Evolutionary conservation across 2,329 filamentous ascomycete species (phyloP), one percentile per base, ranked within the genome.

Genomic region (Chaetoscypha palmicola): DNA sequence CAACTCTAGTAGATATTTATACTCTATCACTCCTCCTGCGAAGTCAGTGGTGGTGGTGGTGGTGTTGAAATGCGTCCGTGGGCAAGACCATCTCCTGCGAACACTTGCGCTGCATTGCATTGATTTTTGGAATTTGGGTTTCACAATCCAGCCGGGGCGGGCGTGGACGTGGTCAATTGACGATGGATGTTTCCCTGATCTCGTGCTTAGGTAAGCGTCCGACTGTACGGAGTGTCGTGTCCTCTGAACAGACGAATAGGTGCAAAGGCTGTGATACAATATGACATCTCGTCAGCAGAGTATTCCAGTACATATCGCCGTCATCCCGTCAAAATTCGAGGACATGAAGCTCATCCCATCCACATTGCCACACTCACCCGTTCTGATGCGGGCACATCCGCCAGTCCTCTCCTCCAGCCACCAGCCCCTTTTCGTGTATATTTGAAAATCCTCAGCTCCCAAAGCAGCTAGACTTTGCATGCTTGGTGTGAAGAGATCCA

Each of bases 361-460:
- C 24, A 28, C 24, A 28, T 28, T 28, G 24, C 7, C 24, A 7
- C 12, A 7, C 7, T 28, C 24, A 28, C 12, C 24, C 12, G 12
- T 28, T 12, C 24, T 28, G 24, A 28, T 28, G 35, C 33, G 32
- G 36, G 17, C 38, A 20, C 34, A 30, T 36, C 44, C 40, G 26
- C 37, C 37, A 36, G 22, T 34, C 35, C 39, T 45, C 36, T 30
- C 41, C 38, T 28, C 24, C 24, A 28, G 24, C 41, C n/a, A n/a
- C 19, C 19, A 10, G 34, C 30, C 16, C 20, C 38, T 23, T 32
- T 24, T 31, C n/a, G n/a, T n/a, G n/a, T n/a, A n/a, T n/a, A n/a
- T 48, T 45, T 42, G 39, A 17, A 20, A n/a, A 11, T 8, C 31
- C 28, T 9, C 34, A 26, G n/a, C 38, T 23, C 32, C 28, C n/a